Percentiles rank a stretch among this genome's conserved stretches.
These are phyloP conservation scores for Cardamine resedifolia DNA, from an alignment of 345 rosid species.

Conservation along the genomic window DNA sequence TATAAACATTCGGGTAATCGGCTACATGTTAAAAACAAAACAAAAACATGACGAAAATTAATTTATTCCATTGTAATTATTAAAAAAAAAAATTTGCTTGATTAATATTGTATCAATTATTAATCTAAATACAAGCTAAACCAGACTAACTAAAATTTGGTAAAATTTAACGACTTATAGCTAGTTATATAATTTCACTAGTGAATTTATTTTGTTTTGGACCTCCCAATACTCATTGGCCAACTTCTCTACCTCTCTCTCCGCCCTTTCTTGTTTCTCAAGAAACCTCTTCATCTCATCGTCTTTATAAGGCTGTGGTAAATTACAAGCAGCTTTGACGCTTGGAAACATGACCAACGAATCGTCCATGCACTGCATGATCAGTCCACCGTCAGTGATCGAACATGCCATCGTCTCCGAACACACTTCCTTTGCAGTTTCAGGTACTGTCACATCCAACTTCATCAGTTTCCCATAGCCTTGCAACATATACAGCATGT, in stretches of 20 bases:
- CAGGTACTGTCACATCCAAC: conserved; percentile 47
- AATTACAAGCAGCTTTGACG: conserved; percentile 40
- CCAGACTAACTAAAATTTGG: neutral
- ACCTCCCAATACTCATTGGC: conserved; percentile 13
- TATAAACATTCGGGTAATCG: neutral
- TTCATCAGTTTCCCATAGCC: conserved; percentile 55
- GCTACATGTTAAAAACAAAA: neutral
- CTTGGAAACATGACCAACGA: conserved; percentile 52
- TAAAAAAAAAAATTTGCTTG: neutral
- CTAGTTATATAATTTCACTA: too few relatives aligned
- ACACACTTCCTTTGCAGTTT: conserved; percentile 42
- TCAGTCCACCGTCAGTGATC: conserved; percentile 28
- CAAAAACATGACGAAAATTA: neutral
- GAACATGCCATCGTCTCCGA: conserved; percentile 47
- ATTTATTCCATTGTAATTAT: neutral
- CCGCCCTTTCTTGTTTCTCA: conserved; percentile 31
- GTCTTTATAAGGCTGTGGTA: conserved; percentile 45
- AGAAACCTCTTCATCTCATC: conserved; percentile 30
- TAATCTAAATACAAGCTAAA: neutral
- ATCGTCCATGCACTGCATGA: conserved; percentile 47
- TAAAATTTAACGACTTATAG: neutral
- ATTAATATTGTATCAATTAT: neutral
- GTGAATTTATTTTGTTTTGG: neutral
- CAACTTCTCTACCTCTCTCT: conserved; percentile 42
- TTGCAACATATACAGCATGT: conserved; percentile 54